Percentiles rank a stretch among this genome's conserved stretches.
phyloP scores from a whole-genome alignment of 2,329 filamentous ascomycete species.

The Cercospora sesami region DNA sequence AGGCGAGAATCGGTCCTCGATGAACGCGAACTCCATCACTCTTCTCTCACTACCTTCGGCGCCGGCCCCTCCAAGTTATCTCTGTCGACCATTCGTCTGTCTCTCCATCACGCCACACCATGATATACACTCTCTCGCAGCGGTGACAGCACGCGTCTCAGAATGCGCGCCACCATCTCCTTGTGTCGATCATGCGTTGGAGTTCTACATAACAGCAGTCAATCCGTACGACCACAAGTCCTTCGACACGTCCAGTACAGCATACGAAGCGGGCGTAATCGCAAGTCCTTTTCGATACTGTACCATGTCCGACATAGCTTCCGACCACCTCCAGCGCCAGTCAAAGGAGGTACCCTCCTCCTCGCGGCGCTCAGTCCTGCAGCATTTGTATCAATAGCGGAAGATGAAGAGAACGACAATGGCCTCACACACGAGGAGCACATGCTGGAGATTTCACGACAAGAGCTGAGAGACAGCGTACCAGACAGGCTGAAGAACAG shows the following conservation, averaged over 20 bases:
- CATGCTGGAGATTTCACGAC: conserved; percentile 79
- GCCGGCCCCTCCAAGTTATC: background rate
- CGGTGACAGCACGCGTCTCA: conserved; percentile 20
- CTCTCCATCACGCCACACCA: conserved; percentile 2
- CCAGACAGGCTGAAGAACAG: conserved; percentile 62
- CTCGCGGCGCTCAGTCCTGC: conserved; percentile 55
- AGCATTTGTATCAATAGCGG: conserved; percentile 60
- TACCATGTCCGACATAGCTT: conserved; percentile 32
- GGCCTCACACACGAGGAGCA: conserved; percentile 74
- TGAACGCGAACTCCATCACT: conserved; percentile 1
- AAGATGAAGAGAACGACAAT: conserved; percentile 49
- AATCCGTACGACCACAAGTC: conserved; percentile 33
- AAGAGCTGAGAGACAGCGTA: conserved; percentile 72
- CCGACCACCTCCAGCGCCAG: conserved; percentile 37
- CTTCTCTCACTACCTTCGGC: background rate
- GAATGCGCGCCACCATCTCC: conserved; percentile 34
- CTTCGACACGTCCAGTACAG: conserved; percentile 36
- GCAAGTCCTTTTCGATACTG: conserved; percentile 31
- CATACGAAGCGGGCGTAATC: conserved; percentile 31
- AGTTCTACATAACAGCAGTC: conserved; percentile 23
- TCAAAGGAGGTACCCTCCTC: conserved; percentile 39
- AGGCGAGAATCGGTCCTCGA: background rate
- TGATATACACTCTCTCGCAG: background rate
- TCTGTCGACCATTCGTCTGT: background rate
- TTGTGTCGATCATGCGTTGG: conserved; percentile 33